Percentiles rank a stretch among this genome's conserved stretches.
phyloP scores from a whole-genome alignment of 176 grass and related monocot genomes.

The Alloteropsis semialata region DNA sequence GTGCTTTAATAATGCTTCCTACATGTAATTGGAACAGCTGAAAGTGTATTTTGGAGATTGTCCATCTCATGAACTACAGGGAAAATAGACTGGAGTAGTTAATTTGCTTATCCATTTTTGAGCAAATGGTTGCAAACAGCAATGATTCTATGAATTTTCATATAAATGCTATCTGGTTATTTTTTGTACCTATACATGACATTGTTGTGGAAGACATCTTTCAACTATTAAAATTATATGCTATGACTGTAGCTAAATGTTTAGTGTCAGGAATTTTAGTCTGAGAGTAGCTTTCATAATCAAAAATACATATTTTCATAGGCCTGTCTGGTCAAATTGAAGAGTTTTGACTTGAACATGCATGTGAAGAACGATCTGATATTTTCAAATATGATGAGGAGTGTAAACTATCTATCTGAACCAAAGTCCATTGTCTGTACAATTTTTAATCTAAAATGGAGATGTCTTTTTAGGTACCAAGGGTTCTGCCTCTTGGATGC shows the following conservation, averaged over 20 bases:
- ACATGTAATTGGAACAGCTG: not conserved
- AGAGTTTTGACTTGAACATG: conserved; percentile 7
- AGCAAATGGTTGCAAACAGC: not conserved
- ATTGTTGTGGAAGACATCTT: not conserved
- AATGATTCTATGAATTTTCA: not conserved
- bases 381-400: not conserved
- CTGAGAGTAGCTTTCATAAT: not conserved
- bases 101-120: not conserved
- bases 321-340: not conserved
- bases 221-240: not conserved
- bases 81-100: not conserved
- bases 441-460: conserved; percentile 18
- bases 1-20: not conserved
- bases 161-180: conserved; percentile 1
- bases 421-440: not conserved
- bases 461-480: conserved; percentile 62
- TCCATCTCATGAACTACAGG: not conserved
- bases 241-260: not conserved
- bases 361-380: not conserved
- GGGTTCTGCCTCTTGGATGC: conserved; percentile 78
- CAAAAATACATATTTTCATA: not conserved
- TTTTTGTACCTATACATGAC: not conserved
- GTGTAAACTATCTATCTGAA: not conserved
- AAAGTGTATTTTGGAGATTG: not conserved
- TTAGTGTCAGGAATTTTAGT: not conserved